These are phyloP conservation scores for Syncephalastrum monosporum DNA, from an alignment of 371 early-diverging fungal species.

Conservation along the genomic window DNA sequence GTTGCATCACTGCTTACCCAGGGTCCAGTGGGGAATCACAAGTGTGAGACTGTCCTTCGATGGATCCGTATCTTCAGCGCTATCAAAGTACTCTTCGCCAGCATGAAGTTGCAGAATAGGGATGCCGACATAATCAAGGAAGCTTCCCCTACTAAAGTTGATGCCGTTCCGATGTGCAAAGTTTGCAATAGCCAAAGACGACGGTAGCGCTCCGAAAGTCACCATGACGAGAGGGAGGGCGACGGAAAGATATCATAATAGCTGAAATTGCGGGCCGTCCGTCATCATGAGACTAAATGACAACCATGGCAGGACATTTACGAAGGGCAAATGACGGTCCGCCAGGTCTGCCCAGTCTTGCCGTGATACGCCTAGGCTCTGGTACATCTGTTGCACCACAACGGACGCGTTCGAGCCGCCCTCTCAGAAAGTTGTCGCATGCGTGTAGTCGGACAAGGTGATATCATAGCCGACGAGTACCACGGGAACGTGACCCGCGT, in stretches of 20 bases:
- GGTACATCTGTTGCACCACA: no score
- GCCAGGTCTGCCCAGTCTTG: no score
- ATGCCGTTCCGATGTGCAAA: conserved; percentile 5
- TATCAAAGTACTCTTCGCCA: background rate
- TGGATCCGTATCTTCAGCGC: background rate
- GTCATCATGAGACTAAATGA: background rate
- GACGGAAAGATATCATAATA: background rate
- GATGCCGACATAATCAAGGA: conserved; percentile 4
- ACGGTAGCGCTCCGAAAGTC: background rate
- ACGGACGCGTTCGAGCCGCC: no score
- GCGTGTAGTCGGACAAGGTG: background rate
- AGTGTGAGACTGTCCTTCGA: background rate
- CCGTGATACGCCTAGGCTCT: no score
- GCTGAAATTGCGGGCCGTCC: background rate
- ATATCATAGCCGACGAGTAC: conserved; percentile 5
- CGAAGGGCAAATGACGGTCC: background rate
- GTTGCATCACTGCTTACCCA: background rate
- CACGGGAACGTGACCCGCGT: background rate
- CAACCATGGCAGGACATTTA: conserved; percentile 2
- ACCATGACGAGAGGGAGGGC: conserved; percentile 5
- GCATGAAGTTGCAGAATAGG: background rate
- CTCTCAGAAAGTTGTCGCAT: no score
- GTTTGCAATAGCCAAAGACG: conserved; percentile 3
- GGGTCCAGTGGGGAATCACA: conserved; percentile 8
- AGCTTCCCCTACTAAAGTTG: background rate